A percentile compares a stretch with the other conserved stretches of the same genome.
Evolutionary conservation across 192 early-diverging fungal species (phyloP).

Genomic region (Coemansia sp.): DNA sequence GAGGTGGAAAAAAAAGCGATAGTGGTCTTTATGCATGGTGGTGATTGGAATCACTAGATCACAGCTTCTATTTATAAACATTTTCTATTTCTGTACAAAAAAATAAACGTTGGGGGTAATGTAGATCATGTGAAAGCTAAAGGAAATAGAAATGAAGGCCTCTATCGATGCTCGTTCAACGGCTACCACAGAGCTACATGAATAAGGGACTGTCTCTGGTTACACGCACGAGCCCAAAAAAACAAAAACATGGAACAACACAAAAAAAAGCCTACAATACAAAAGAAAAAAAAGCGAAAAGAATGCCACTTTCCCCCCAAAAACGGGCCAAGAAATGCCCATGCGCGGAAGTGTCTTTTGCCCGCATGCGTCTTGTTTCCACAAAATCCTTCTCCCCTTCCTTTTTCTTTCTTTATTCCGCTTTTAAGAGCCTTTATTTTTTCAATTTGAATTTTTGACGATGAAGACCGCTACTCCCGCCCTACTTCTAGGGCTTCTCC

Average conservation of each 20-base stretch:
- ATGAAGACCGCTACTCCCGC: neutral
- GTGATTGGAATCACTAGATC: neutral
- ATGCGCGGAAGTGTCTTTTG: neutral
- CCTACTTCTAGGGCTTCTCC: neutral
- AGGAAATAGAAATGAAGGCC: neutral
- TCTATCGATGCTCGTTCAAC: neutral
- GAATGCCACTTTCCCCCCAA: neutral
- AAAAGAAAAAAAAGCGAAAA: neutral
- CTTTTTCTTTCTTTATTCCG: slow-evolving; percentile 1
- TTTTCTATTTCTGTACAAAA: neutral
- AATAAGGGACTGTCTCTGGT: neutral
- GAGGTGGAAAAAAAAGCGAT: neutral
- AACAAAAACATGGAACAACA: neutral
- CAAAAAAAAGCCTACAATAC: neutral
- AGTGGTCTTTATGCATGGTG: neutral
- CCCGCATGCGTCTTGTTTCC: slow-evolving; percentile 1
- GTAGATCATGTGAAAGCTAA: neutral
- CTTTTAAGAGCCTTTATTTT: neutral
- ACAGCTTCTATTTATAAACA: neutral
- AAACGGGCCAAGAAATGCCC: neutral
- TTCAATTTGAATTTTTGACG: neutral
- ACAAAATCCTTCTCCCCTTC: neutral
- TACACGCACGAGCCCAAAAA: neutral
- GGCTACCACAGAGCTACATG: neutral
- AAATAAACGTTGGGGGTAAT: neutral